Evolutionary conservation across 2,329 filamentous ascomycete species (phyloP).

Genomic region (Colletotrichum navitas): DNA sequence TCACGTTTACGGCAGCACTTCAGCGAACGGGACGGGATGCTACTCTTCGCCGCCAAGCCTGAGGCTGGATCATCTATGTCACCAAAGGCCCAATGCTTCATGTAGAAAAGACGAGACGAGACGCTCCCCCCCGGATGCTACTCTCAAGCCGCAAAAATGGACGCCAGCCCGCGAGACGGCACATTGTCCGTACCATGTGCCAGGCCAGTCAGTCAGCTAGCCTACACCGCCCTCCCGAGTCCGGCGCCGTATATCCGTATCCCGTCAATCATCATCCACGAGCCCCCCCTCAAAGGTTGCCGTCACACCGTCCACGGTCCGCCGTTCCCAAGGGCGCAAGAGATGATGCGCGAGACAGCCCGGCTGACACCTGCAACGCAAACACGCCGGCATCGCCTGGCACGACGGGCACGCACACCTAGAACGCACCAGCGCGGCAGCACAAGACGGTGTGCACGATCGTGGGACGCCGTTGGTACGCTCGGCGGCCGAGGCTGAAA

Average conservation of each 20-base stretch:
- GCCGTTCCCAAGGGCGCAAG: neutral
- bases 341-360: neutral
- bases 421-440: neutral
- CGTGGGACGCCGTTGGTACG: conserved; percentile 8
- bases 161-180: conserved; percentile 4
- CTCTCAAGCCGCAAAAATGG: neutral
- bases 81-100: neutral
- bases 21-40: neutral
- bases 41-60: neutral
- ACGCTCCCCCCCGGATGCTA: neutral
- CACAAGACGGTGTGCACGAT: conserved; percentile 1
- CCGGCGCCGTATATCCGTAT: conserved; percentile 2
- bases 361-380: conserved; percentile 21
- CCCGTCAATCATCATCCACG: neutral
- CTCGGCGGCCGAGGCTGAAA: conserved; percentile 4
- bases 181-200: conserved; percentile 3
- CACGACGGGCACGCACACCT: conserved; percentile 5
- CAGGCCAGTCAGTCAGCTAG: neutral
- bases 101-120: neutral
- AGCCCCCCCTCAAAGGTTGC: neutral
- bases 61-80: neutral
- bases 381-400: neutral
- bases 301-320: neutral
- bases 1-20: neutral
- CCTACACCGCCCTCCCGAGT: conserved; percentile 4